phyloP scores from a whole-genome alignment of 768 basidiomycete species.

The Xanthoconium purpureum region DNA sequence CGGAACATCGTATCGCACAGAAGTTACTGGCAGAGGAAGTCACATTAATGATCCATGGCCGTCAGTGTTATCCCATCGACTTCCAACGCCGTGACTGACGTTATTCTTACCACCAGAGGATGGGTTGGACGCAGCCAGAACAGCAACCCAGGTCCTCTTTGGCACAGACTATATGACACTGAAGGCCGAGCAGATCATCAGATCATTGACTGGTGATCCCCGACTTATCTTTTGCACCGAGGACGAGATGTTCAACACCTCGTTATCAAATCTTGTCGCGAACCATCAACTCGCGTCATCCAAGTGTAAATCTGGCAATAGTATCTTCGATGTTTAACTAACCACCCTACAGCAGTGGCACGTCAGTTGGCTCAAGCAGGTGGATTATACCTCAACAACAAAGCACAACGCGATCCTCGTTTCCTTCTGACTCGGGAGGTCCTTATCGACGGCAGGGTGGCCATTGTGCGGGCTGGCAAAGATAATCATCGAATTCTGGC shows the following conservation, averaged over 20 bases:
- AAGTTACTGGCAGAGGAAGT: slow-evolving; percentile 53
- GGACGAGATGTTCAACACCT: slow-evolving; percentile 49
- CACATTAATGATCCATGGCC: slow-evolving; percentile 56
- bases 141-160: slow-evolving; percentile 47
- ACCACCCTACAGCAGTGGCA: slow-evolving; percentile 54
- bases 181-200: slow-evolving; percentile 52
- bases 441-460: slow-evolving; percentile 60
- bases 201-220: slow-evolving; percentile 63
- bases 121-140: slow-evolving; percentile 40
- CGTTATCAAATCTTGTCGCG: slow-evolving; percentile 61
- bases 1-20: slow-evolving; percentile 47
- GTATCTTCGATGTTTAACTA: neutral
- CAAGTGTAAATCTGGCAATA: slow-evolving; percentile 46
- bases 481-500: slow-evolving; percentile 62
- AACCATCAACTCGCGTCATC: slow-evolving; percentile 58
- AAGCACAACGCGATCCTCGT: slow-evolving; percentile 48
- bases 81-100: neutral
- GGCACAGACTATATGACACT: slow-evolving; percentile 40
- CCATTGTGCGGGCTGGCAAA: slow-evolving; percentile 72
- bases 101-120: slow-evolving; percentile 28
- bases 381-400: slow-evolving; percentile 73
- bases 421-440: slow-evolving; percentile 40
- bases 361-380: slow-evolving; percentile 57
- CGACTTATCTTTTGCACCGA: slow-evolving; percentile 53
- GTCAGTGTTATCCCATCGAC: slow-evolving; percentile 33